phyloP scores from a whole-genome alignment of 2,329 filamentous ascomycete genomes.

The Hirsutella rhossiliensis region DNA sequence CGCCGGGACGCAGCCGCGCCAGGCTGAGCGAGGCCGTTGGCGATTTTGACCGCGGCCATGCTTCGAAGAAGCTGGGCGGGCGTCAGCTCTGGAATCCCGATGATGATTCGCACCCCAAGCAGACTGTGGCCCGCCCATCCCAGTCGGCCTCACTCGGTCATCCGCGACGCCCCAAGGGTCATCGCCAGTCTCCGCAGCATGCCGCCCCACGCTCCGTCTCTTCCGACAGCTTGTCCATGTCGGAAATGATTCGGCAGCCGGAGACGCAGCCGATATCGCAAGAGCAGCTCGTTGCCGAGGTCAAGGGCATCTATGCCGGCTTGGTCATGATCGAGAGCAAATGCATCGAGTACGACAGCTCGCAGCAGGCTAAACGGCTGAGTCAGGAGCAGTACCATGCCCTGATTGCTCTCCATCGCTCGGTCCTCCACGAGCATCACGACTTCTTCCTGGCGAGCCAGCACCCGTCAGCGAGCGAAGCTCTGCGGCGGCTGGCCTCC shows the following conservation, averaged over 20 bases:
- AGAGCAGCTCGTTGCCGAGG: constrained; percentile 68
- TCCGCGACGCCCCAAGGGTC: not conserved
- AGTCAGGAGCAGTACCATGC: constrained; percentile 71
- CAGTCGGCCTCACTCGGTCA: not conserved
- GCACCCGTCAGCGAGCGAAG: constrained; percentile 63
- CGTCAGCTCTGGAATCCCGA: constrained; percentile 17
- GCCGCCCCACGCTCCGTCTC: not conserved
- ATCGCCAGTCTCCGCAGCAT: not conserved
- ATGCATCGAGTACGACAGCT: constrained; percentile 71
- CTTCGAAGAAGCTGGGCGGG: constrained; percentile 9
- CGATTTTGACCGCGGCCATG: constrained; percentile 13
- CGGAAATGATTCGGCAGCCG: constrained; percentile 27
- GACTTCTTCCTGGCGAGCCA: constrained; percentile 82
- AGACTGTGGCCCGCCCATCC: constrained; percentile 1
- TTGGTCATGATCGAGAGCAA: constrained; percentile 79
- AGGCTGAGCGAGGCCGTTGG: constrained; percentile 4
- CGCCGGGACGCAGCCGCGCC: constrained; percentile 7
- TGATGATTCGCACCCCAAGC: constrained; percentile 8
- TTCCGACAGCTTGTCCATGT: constrained; percentile 1
- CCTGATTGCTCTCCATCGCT: constrained; percentile 69
- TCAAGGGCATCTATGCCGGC: constrained; percentile 73
- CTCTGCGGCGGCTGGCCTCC: constrained; percentile 54
- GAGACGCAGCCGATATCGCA: constrained; percentile 60
- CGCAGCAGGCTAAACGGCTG: constrained; percentile 32
- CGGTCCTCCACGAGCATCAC: constrained; percentile 69